Conservation (phyloP, 352 stramenopile species). For the Phytophthora syringae region DNA sequence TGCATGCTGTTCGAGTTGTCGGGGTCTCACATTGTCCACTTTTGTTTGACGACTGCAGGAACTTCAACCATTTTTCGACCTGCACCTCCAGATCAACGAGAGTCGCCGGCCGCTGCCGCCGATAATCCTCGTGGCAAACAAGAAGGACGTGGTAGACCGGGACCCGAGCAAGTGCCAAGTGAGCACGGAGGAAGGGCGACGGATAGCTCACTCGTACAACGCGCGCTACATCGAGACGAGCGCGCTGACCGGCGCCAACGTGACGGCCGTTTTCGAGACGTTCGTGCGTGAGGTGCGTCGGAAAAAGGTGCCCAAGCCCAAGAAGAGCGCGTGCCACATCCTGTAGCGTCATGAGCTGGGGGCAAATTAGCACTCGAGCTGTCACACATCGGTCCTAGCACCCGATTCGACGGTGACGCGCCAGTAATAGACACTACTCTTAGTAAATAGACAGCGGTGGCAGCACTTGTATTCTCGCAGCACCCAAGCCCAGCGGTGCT, state of each 20-base stretch:
- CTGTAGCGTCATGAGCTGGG: slow-evolving; percentile 45
- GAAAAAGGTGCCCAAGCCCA: slow-evolving; percentile 78
- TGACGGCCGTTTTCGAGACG: slow-evolving; percentile 88
- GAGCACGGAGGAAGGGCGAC: slow-evolving; percentile 82
- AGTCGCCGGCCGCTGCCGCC: slow-evolving; percentile 74
- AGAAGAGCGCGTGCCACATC: slow-evolving; percentile 77
- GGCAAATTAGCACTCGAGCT: slow-evolving; percentile 8
- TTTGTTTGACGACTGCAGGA: slow-evolving; percentile 48
- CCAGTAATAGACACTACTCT: slow-evolving; percentile 43
- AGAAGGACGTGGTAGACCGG: slow-evolving; percentile 88
- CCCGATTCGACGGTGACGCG: too few species aligned
- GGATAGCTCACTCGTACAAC: slow-evolving; percentile 88
- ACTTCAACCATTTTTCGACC: slow-evolving; percentile 88
- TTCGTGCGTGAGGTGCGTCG: slow-evolving; percentile 88
- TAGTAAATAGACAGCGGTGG: slow-evolving; percentile 41
- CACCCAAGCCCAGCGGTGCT: slow-evolving; percentile 15
- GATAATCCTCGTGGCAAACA: slow-evolving; percentile 91
- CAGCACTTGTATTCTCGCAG: background rate
- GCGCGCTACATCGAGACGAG: slow-evolving; percentile 90
- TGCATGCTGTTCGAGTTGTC: slow-evolving; percentile 6
- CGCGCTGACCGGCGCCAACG: slow-evolving; percentile 84
- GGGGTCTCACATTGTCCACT: too few species aligned
- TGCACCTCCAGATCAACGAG: slow-evolving; percentile 91
- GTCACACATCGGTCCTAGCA: too few species aligned
- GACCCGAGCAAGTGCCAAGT: slow-evolving; percentile 86